phyloP scores from a whole-genome alignment of 371 early-diverging fungal genomes.

The Fennellomyces sp. region DNA sequence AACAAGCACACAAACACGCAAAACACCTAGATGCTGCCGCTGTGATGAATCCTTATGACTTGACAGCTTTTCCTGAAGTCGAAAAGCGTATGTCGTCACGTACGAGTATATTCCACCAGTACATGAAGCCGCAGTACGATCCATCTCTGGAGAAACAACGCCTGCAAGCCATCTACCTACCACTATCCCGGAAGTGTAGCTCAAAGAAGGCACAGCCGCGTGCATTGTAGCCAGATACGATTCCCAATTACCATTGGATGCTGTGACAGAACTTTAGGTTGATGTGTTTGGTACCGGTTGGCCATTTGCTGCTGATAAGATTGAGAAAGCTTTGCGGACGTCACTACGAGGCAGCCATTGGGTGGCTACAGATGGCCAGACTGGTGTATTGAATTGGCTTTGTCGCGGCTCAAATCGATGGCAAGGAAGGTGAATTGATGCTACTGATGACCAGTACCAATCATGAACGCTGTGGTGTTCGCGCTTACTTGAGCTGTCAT shows the following conservation, averaged over 20 bases:
- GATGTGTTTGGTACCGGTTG: constrained; percentile 16
- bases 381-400: constrained; percentile 34
- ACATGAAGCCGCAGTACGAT: constrained; percentile 37
- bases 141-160: constrained; percentile 43
- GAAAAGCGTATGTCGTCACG: constrained; percentile 43
- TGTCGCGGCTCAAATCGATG: constrained; percentile 33
- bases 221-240: constrained; percentile 3
- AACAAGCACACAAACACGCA: constrained; percentile 21
- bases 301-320: constrained; percentile 30
- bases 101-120: constrained; percentile 55
- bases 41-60: constrained; percentile 53
- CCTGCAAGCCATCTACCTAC: constrained; percentile 32
- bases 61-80: constrained; percentile 38
- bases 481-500: constrained; percentile 26
- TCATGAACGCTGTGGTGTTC: constrained; percentile 31
- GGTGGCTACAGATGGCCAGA: constrained; percentile 15
- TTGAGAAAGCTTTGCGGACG: constrained; percentile 23
- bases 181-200: constrained; percentile 26
- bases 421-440: constrained; percentile 34
- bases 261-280: constrained; percentile 28
- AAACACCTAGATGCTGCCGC: constrained; percentile 32
- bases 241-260: constrained; percentile 10
- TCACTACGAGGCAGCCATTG: constrained; percentile 23
- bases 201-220: neutral
- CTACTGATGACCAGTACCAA: constrained; percentile 37